These are phyloP conservation scores for Rhynchospora pubera DNA, from an alignment of 176 grass and related monocot species.

Conservation along the genomic window DNA sequence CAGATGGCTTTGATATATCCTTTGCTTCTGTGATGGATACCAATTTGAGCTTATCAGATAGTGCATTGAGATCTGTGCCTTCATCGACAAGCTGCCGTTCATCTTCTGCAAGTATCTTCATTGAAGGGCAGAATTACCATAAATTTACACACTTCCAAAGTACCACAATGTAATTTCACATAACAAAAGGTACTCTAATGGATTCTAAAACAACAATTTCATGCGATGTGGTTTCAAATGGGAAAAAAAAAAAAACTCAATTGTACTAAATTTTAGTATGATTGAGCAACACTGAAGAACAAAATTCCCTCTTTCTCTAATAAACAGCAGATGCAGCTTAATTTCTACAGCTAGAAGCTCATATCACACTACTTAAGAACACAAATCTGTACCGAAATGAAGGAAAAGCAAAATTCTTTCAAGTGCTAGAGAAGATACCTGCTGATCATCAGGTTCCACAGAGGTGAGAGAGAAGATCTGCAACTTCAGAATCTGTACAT, in stretches of 20 bases:
- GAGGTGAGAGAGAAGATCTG: constrained; percentile 92
- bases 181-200: neutral
- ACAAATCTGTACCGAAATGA: neutral
- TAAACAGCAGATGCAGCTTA: neutral
- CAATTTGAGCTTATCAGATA: constrained; percentile 48
- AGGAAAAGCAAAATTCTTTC: neutral
- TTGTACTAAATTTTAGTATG: neutral
- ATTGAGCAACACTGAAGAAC: neutral
- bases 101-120: constrained; percentile 60
- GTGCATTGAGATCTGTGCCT: constrained; percentile 44
- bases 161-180: neutral
- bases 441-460: constrained; percentile 71
- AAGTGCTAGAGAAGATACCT: constrained; percentile 31
- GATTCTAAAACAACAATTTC: neutral
- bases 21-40: constrained; percentile 33
- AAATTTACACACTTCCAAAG: neutral
- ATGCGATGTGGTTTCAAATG: neutral
- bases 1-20: constrained; percentile 10
- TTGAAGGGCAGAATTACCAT: neutral
- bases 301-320: neutral
- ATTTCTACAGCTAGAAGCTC: neutral
- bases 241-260: neutral
- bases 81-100: constrained; percentile 47
- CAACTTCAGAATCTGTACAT: constrained; percentile 31
- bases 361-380: neutral